Base-by-base conservation (phyloP, 129 eudicot species). In the Artemisia argyi region DNA sequence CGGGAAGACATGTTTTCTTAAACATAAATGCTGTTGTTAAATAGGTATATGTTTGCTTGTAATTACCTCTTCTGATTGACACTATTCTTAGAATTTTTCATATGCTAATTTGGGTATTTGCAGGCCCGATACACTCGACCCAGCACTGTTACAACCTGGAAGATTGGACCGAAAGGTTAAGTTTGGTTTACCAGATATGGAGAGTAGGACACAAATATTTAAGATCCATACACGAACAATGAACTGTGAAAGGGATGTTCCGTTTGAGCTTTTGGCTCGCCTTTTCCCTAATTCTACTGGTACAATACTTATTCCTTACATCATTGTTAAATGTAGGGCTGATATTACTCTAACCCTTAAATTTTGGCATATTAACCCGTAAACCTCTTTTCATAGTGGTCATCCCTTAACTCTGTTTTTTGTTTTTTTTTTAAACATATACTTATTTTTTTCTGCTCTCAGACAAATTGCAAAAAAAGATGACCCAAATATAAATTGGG, bases 281-380 rank as follows among this genome's bases (percentile, higher is more conserved):
- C 97, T 94, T 52, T 94, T 97, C 87, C 99, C 99, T 15, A 94
- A 94, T 77, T 88, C 99, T 49, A 94, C 99, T 16, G 99, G 99
- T 94, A 83, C 50, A 1, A 61, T 17, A 30, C 18, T 30, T 49
- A 24, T 30, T 11, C 7, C 0, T 48, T 17, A 28, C 7, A 22
- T 26, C 14, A 4, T 55, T 65, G 2, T 65, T 18, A 8, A 62
- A 48, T 35, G 2, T 0, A 39, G 44, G 44, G 44, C 2, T 39
- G 2, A 39, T 39, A 7, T 39, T 39, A 39, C 44, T 39, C 44
- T 39, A 39, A 39, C 44, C 44, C 2, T 6, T 39, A 39, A 39
- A 39, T 39, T 39, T 39, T 39, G 44, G 44, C 10, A 1, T 9
- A 6, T 39, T 39, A 39, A 7, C 44, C 44, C 44, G 2, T 1